Evolutionary conservation across 257 asterid genomes (phyloP).

Genomic region (Prunella vulgaris): DNA sequence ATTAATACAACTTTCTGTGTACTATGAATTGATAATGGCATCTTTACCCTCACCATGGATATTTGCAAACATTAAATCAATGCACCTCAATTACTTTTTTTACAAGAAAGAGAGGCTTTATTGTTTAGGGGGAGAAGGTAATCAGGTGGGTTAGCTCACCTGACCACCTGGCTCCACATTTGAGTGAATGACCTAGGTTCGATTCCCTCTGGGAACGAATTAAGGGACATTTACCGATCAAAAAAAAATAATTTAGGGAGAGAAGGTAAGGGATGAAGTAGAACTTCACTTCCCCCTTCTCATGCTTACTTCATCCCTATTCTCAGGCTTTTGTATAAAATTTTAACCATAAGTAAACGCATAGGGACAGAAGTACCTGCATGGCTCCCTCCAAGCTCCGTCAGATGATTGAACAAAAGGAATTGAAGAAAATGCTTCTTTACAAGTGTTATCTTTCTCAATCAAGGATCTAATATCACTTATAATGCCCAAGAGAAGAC

Average conservation of each 20-base stretch:
- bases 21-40: neutral
- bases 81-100: neutral
- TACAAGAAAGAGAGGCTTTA: neutral
- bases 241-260: neutral
- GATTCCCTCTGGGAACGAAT: too few species aligned
- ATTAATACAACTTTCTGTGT: neutral
- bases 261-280: conserved; percentile 1
- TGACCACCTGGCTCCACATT: too few species aligned
- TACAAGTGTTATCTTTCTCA: conserved; percentile 62
- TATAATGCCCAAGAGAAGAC: conserved; percentile 51
- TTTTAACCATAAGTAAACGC: neutral
- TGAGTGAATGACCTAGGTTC: too few species aligned
- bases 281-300: conserved; percentile 1
- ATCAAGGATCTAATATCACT: conserved; percentile 55
- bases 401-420: conserved; percentile 72
- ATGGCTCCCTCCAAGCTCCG: conserved; percentile 87
- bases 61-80: conserved; percentile 1
- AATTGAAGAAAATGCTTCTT: conserved; percentile 47
- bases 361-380: conserved; percentile 47
- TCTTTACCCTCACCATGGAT: neutral
- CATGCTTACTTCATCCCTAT: too few species aligned
- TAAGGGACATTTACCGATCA: too few species aligned
- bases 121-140: neutral
- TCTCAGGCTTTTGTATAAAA: conserved; percentile 11
- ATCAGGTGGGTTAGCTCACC: too few species aligned